Conservation (phyloP, 1,139 yeast genomes). For the Blastobotrys niveus region DNA sequence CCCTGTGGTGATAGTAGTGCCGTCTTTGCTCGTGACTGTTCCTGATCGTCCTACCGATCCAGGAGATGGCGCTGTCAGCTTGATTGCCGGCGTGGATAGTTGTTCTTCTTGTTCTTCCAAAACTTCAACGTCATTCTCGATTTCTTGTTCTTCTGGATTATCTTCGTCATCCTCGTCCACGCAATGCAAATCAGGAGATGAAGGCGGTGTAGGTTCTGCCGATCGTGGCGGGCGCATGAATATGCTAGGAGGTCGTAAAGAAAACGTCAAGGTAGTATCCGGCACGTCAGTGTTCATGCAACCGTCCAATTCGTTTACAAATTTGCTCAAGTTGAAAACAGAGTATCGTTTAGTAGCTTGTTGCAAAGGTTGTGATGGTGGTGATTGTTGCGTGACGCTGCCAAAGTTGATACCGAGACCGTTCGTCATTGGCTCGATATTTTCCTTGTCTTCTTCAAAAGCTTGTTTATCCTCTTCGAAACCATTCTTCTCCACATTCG, state of each 20-base stretch:
- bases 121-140: too few species aligned
- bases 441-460: not conserved
- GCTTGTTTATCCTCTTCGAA: not conserved
- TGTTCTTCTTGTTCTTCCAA: not conserved
- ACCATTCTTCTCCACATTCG: too few species aligned
- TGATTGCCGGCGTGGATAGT: slow-evolving; percentile 3
- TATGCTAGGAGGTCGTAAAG: slow-evolving; percentile 8
- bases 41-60: not conserved
- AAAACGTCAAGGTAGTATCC: slow-evolving; percentile 7
- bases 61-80: slow-evolving; percentile 7
- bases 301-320: slow-evolving; percentile 5
- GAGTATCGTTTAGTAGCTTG: too few species aligned
- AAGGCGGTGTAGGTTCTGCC: not conserved
- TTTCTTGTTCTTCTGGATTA: not conserved
- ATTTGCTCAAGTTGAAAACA: not conserved
- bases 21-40: not conserved
- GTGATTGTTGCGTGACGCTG: not conserved
- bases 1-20: not conserved
- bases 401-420: slow-evolving; percentile 4
- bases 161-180: not conserved
- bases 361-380: too few species aligned
- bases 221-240: slow-evolving; percentile 5
- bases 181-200: not conserved
- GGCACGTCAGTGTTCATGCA: not conserved
- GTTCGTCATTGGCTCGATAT: not conserved